Percentiles rank a stretch among this genome's conserved stretches.
Evolutionary conservation across 805 yeast genomes (phyloP).

Genomic region (Candida hungchunana): DNA sequence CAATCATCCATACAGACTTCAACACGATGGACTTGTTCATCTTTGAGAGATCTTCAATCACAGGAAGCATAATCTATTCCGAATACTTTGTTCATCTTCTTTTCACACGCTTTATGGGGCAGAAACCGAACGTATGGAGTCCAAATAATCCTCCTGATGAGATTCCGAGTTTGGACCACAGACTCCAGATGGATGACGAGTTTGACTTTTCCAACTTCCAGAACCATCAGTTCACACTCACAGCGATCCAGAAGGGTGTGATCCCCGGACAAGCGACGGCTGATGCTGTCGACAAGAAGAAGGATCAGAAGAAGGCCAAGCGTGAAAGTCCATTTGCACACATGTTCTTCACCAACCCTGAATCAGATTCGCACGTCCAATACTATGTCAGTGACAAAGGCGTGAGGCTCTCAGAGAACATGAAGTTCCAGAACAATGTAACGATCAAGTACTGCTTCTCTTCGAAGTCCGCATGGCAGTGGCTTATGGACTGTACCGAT

Average conservation of each 20-base stretch:
- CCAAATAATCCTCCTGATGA: conserved; percentile 49
- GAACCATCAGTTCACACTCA: conserved; percentile 2
- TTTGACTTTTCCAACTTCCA: conserved; percentile 31
- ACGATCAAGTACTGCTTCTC: conserved; percentile 48
- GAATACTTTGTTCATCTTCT: conserved; percentile 61
- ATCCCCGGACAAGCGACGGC: not conserved
- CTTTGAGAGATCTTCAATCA: conserved; percentile 58
- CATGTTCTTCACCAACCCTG: conserved; percentile 81
- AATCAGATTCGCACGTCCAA: conserved; percentile 75
- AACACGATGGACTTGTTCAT: conserved; percentile 69
- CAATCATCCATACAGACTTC: conserved; percentile 48
- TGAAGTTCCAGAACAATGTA: conserved; percentile 29
- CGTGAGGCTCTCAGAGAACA: conserved; percentile 50
- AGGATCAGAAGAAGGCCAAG: conserved; percentile 1
- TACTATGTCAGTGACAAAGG: conserved; percentile 70
- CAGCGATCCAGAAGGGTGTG: conserved; percentile 2
- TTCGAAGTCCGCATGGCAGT: conserved; percentile 78
- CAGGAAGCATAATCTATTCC: conserved; percentile 59
- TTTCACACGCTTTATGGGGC: conserved; percentile 61
- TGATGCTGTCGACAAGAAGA: not conserved
- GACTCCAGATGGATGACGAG: conserved; percentile 30
- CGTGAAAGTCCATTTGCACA: conserved; percentile 66
- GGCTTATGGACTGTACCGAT: conserved; percentile 90
- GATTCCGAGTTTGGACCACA: conserved; percentile 35
- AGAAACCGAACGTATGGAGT: conserved; percentile 65